These are phyloP conservation scores for Paracorniculantispora psalliotae DNA, from an alignment of 2,329 filamentous ascomycete genomes.

Conservation along the genomic window DNA sequence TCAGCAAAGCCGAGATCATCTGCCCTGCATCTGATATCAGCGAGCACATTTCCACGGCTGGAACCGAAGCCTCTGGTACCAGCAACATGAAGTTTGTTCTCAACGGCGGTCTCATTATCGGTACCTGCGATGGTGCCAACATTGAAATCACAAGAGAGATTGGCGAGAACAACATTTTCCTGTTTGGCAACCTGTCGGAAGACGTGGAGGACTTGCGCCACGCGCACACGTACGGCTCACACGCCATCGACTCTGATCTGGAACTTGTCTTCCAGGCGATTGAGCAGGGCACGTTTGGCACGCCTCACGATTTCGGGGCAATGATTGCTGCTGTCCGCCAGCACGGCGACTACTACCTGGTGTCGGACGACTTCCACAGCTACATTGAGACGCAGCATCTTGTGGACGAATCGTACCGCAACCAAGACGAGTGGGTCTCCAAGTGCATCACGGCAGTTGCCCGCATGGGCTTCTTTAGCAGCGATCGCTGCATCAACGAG, in stretches of 20 bases:
- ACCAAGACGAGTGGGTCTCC: conserved; percentile 87
- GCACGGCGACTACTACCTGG: conserved; percentile 95
- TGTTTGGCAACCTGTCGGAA: conserved; percentile 93
- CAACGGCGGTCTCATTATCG: conserved; percentile 95
- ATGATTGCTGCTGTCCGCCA: conserved; percentile 81
- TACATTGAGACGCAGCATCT: conserved; percentile 88
- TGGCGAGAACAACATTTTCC: conserved; percentile 95
- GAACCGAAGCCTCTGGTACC: conserved; percentile 83
- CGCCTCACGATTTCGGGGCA: conserved; percentile 71
- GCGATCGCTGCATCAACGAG: conserved; percentile 91
- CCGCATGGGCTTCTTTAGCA: conserved; percentile 96
- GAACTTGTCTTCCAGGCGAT: conserved; percentile 80
- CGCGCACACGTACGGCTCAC: conserved; percentile 75
- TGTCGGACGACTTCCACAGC: conserved; percentile 94
- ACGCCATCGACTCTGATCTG: conserved; percentile 72
- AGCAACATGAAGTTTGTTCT: conserved; percentile 99
- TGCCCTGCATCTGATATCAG: conserved; percentile 90
- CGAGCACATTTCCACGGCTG: conserved; percentile 97
- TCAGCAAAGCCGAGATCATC: conserved; percentile 98
- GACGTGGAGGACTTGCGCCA: conserved; percentile 96
- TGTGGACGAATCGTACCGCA: conserved; percentile 86
- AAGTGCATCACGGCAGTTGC: conserved; percentile 87
- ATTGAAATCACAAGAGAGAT: conserved; percentile 98
- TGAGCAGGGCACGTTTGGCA: conserved; percentile 74
- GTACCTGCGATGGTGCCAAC: conserved; percentile 96